These are phyloP conservation scores for Miscanthus lutarioriparius DNA, from an alignment of 176 grass and related monocot species.

Conservation along the genomic window DNA sequence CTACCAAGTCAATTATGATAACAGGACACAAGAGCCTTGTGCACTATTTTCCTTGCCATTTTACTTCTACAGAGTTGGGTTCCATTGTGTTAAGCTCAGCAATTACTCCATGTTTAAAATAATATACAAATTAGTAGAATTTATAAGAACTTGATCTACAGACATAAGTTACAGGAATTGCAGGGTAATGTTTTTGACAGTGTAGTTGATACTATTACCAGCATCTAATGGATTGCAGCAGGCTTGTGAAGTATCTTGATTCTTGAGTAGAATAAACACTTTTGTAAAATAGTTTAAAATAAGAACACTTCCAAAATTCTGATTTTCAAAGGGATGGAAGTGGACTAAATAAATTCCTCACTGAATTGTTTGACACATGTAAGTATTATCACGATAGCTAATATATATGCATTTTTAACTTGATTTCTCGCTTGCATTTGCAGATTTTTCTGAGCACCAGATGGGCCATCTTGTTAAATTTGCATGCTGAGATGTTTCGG, in stretches of 20 bases:
- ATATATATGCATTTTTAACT: conserved; percentile 26
- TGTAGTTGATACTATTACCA: not conserved
- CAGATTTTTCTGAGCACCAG: conserved; percentile 99
- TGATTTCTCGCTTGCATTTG: conserved; percentile 38
- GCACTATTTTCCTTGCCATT: not conserved
- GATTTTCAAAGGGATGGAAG: conserved; percentile 2
- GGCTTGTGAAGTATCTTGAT: not conserved
- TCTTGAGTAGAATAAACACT: not conserved
- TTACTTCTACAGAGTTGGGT: not conserved
- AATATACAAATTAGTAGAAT: not conserved
- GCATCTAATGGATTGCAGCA: not conserved
- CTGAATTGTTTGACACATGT: conserved; percentile 4
- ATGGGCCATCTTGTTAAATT: conserved; percentile 98
- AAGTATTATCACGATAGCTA: not conserved
- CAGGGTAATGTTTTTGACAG: not conserved
- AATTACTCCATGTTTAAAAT: conserved; percentile 1
- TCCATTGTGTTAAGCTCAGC: not conserved
- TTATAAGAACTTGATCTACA: not conserved
- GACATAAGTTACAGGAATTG: not conserved
- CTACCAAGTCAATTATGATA: not conserved
- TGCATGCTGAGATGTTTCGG: conserved; percentile 99
- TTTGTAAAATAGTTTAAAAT: not conserved
- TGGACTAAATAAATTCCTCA: conserved; percentile 15
- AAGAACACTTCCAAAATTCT: not conserved
- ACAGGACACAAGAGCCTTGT: not conserved